phyloP scores from a whole-genome alignment of 106 monocot species.

The Chionographis japonica region DNA sequence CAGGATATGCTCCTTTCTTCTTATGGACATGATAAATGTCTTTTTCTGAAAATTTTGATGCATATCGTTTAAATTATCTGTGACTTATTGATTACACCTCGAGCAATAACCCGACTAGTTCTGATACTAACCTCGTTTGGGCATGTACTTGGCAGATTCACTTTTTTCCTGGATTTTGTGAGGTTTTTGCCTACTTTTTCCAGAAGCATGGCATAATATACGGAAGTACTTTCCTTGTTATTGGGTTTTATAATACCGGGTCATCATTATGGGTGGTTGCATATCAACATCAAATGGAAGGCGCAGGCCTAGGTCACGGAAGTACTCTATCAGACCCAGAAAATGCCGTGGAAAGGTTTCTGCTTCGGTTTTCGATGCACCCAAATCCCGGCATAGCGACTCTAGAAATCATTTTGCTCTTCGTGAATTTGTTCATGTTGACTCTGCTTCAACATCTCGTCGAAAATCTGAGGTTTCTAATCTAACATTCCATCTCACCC shows the following conservation, averaged over 20 bases:
- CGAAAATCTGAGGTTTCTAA: constrained; percentile 47
- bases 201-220: neutral
- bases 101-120: no score
- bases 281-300: constrained; percentile 34
- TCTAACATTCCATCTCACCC: constrained; percentile 53
- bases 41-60: neutral
- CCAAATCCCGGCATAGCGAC: constrained; percentile 15
- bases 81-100: neutral
- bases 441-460: constrained; percentile 30
- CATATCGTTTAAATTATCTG: neutral
- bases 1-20: no score
- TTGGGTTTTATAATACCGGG: neutral
- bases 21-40: no score
- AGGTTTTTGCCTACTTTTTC: neutral
- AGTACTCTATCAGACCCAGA: constrained; percentile 23
- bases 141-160: no score
- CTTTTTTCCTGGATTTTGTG: neutral
- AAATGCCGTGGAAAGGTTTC: constrained; percentile 50
- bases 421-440: constrained; percentile 38
- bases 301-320: constrained; percentile 23
- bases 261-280: constrained; percentile 55
- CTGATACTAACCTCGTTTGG: no score
- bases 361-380: constrained; percentile 39
- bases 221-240: neutral
- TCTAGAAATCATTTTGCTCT: constrained; percentile 22